Percentiles rank a stretch among this genome's conserved stretches.
These are phyloP conservation scores for Arachnomyces sp. DNA, from an alignment of 2,329 filamentous ascomycete genomes.

Conservation along the genomic window DNA sequence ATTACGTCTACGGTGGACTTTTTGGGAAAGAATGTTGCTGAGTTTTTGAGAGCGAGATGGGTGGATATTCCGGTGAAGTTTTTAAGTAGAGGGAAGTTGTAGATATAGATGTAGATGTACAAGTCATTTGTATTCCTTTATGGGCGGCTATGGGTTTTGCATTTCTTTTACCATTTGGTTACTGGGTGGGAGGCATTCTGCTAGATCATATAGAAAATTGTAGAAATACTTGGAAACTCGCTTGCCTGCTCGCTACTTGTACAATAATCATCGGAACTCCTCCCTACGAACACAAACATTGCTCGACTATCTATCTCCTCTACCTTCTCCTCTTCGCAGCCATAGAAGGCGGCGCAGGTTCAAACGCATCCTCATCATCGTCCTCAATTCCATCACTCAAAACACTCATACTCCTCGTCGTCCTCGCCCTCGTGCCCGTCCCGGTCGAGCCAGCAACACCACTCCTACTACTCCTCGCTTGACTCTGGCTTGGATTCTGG, in stretches of 20 bases:
- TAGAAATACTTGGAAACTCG: no score
- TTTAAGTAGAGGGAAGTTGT: conserved; percentile 20
- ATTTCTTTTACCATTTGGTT: neutral
- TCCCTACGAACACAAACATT: no score
- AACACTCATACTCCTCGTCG: conserved; percentile 27
- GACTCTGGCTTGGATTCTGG: conserved; percentile 14
- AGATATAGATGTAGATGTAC: no score
- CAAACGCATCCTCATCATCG: conserved; percentile 40
- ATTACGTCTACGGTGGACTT: conserved; percentile 30
- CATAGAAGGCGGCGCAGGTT: conserved; percentile 24
- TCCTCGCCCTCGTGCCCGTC: conserved; percentile 17
- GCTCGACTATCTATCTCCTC: neutral
- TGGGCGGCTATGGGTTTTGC: no score
- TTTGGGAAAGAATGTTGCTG: conserved; percentile 33
- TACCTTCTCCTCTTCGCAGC: conserved; percentile 19
- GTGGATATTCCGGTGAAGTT: conserved; percentile 30
- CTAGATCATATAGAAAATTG: no score
- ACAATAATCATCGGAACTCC: no score
- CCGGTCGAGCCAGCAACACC: conserved; percentile 10
- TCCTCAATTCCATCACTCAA: conserved; percentile 35
- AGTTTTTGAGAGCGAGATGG: conserved; percentile 27
- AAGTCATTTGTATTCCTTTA: no score
- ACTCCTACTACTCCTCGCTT: conserved; percentile 18
- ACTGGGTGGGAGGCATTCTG: no score
- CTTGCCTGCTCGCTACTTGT: no score